phyloP scores from a whole-genome alignment of 2,329 filamentous ascomycete genomes.

The Penicillium sp. region DNA sequence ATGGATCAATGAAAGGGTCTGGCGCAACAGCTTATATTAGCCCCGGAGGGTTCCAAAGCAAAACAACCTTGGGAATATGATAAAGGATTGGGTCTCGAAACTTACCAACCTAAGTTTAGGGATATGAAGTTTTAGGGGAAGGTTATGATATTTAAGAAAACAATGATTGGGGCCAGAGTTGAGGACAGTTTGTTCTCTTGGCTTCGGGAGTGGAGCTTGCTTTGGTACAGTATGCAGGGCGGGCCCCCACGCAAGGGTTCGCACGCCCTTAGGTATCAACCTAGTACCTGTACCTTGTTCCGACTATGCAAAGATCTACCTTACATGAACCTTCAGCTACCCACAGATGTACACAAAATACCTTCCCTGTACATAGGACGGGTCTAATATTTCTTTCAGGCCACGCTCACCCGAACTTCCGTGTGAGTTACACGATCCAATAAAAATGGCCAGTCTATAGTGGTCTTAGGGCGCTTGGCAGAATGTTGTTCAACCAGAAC shows the following conservation, averaged over 20 bases:
- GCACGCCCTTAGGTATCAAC: not conserved
- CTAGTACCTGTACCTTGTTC: not conserved
- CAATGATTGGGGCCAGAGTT: constrained; percentile 21
- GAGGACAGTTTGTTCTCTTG: constrained; percentile 47
- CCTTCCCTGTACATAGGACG: not conserved
- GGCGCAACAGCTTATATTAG: constrained; percentile 1
- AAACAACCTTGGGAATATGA: no score
- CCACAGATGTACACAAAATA: not conserved
- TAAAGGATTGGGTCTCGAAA: not conserved
- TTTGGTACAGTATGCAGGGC: constrained; percentile 29
- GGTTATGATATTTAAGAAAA: constrained; percentile 11
- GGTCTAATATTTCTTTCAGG: not conserved
- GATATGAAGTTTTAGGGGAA: constrained; percentile 2
- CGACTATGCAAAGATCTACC: not conserved
- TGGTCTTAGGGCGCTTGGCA: not conserved
- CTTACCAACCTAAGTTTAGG: constrained; percentile 12
- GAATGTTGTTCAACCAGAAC: not conserved
- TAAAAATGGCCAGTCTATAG: not conserved
- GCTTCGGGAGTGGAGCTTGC: constrained; percentile 22
- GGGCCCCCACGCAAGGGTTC: constrained; percentile 24
- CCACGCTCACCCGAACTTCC: not conserved
- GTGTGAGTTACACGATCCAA: not conserved
- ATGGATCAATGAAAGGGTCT: constrained; percentile 9
- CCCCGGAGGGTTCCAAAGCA: not conserved
- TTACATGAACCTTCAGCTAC: not conserved